Evolutionary conservation across 768 basidiomycete genomes (phyloP).

Genomic region (Trametes meyenii): DNA sequence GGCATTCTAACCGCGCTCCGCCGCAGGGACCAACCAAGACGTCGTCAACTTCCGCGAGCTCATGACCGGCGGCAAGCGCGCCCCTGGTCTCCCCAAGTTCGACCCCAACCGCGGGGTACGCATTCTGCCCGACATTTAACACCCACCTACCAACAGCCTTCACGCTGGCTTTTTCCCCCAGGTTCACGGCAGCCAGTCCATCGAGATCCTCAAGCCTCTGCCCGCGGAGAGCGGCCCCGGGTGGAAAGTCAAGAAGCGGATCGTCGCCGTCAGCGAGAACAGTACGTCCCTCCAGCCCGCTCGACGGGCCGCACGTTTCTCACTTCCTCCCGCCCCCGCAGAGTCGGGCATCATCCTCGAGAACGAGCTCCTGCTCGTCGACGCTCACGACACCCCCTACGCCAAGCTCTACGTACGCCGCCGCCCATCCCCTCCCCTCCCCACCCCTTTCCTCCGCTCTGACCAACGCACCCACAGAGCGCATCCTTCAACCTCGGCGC

Average conservation of each 20-base stretch:
- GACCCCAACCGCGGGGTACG: conserved; percentile 72
- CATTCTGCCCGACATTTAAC: no score
- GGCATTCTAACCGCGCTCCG: no score
- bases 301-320: not conserved
- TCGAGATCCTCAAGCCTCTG: conserved; percentile 78
- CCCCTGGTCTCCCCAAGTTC: conserved; percentile 71
- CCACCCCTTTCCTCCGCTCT: not conserved
- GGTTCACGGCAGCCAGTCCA: conserved; percentile 81
- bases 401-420: conserved; percentile 46
- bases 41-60: conserved; percentile 67
- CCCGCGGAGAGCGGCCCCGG: conserved; percentile 76
- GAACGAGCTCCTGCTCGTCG: conserved; percentile 62
- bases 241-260: conserved; percentile 71
- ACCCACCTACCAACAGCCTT: no score
- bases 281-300: conserved; percentile 48
- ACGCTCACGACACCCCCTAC: conserved; percentile 54
- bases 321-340: conserved; percentile 30
- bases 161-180: no score
- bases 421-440: not conserved
- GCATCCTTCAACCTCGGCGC: conserved; percentile 49
- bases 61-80: conserved; percentile 37
- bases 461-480: conserved; percentile 29
- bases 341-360: conserved; percentile 79
- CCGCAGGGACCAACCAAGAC: conserved; percentile 61
- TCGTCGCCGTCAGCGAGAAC: conserved; percentile 79